Base-by-base conservation (phyloP, 2,329 filamentous ascomycete species). In the Penicillium sp. region DNA sequence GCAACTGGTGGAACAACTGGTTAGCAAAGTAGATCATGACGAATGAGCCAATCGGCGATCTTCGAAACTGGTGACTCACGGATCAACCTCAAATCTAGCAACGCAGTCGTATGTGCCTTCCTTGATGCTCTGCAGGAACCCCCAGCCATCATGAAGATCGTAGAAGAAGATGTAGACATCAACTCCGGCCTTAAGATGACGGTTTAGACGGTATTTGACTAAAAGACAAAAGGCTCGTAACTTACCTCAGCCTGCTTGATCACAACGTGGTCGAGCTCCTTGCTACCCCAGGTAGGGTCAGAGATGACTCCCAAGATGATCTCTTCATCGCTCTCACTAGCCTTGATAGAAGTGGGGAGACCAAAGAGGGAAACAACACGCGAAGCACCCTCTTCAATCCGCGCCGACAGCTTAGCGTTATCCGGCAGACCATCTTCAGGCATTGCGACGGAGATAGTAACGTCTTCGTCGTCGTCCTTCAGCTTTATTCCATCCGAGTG, bases 381-480 rank as follows among this genome's bases (percentile, higher is more conserved):
- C 4, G 53, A 51, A 7, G 47, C 53, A 13, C 48, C 53, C 1
- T 39, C 39, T 5, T 29, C 18, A n/a, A 50, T 26, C 2, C 46
- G 46, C 2, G 5, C 11, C 9, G 5, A 30, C 19, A 53, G 39
- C 26, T 34, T 40, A 4, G 18, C 38, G 18, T 72, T 73, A 35
- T 71, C 71, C 6, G 66, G 65, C 16, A 81, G 66, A 29, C 75
- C 65, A 1, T 53, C 36, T 36, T 53, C 43, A 3, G 50, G 50
- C 43, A 53, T 32, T 7, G 43, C 11, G 9, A 75, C 74, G 52
- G 75, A 75, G 54, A 75, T 62, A 6, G 75, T 61, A 42, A 78
- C 61, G 1, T 67, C 65, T 14, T 71, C 63, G 27, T 59, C 63
- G 27, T 65, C 67, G 44, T 75, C 62, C 3, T 38, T 38, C 7